Conservation (phyloP, 805 yeast species). For the Saccharomycopsis vini region DNA sequence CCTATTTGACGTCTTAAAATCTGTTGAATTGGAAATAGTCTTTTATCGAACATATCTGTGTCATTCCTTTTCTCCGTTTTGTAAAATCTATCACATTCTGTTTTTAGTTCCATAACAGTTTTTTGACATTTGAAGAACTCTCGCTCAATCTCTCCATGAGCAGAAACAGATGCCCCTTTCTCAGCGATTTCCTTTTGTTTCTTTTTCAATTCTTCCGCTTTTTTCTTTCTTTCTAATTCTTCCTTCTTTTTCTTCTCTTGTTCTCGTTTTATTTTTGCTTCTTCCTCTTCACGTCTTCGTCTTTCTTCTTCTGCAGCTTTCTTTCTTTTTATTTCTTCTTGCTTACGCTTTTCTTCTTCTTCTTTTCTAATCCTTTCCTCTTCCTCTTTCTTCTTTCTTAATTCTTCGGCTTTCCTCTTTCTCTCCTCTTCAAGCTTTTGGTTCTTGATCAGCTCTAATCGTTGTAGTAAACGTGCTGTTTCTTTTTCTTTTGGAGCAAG, state of each 20-base stretch:
- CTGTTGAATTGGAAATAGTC: conserved; percentile 51
- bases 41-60: conserved; percentile 44
- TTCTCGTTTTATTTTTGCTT: conserved; percentile 9
- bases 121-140: conserved; percentile 17
- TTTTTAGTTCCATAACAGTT: no score
- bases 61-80: conserved; percentile 49
- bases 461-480: no score
- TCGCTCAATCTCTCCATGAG: conserved; percentile 17
- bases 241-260: conserved; percentile 5
- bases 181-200: conserved; percentile 23
- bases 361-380: neutral
- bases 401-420: neutral
- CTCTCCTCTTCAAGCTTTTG: neutral
- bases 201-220: conserved; percentile 18
- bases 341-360: neutral
- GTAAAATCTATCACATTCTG: conserved; percentile 39
- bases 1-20: conserved; percentile 86
- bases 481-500: no score
- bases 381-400: conserved; percentile 3
- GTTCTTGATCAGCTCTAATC: no score
- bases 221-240: conserved; percentile 19
- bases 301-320: conserved; percentile 5
- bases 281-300: conserved; percentile 20
- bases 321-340: neutral
- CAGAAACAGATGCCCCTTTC: conserved; percentile 12